These are phyloP conservation scores for Beta vulgaris DNA, from an alignment of 148 eudicot genomes.

Conservation along the genomic window DNA sequence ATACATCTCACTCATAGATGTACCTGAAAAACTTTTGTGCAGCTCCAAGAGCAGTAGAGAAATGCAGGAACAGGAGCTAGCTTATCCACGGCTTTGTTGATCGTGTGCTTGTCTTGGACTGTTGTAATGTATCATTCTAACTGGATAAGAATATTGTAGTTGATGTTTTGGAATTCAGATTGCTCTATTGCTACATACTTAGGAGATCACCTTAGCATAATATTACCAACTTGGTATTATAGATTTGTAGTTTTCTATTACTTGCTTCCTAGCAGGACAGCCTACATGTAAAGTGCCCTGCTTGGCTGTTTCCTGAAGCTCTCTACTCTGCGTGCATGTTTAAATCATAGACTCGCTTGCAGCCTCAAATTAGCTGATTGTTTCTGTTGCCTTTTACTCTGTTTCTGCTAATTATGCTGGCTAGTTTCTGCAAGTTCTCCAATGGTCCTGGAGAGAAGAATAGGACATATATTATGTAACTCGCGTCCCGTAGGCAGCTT, in stretches of 20 bases:
- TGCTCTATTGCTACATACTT: neutral
- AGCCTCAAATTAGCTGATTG: neutral
- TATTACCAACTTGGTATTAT: no score
- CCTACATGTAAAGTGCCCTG: neutral
- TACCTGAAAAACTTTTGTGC: constrained; percentile 10
- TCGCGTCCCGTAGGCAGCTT: no score
- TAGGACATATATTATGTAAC: no score
- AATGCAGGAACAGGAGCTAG: constrained; percentile 31
- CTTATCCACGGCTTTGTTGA: neutral
- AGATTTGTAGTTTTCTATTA: neutral
- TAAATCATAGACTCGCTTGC: neutral
- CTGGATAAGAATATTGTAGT: no score
- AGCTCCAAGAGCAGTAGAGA: constrained; percentile 45
- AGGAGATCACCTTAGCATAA: no score
- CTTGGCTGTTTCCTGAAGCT: neutral
- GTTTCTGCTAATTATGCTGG: neutral
- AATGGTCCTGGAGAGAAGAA: no score
- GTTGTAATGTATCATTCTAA: no score
- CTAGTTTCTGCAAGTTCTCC: no score
- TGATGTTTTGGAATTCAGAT: no score
- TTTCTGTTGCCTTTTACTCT: neutral
- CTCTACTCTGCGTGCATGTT: neutral
- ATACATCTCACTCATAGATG: neutral
- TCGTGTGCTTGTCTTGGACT: neutral
- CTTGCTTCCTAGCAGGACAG: neutral